phyloP scores from a whole-genome alignment of 768 basidiomycete genomes.

The Mycena rosella region DNA sequence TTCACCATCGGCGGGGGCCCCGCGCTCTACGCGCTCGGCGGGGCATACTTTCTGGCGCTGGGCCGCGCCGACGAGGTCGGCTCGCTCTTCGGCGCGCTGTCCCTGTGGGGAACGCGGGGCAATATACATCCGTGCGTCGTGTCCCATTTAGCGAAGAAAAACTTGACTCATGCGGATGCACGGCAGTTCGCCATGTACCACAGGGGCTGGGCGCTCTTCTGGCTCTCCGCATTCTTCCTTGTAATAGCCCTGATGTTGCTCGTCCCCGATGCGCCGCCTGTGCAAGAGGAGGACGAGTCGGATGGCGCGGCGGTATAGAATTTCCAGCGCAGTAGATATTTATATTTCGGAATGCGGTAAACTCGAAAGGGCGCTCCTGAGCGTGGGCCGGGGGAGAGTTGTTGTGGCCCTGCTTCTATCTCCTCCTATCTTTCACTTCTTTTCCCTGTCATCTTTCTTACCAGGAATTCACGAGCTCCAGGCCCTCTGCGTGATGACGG shows the following conservation, averaged over 20 bases:
- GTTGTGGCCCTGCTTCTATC: no score
- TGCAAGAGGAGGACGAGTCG: not conserved
- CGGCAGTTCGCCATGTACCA: slow-evolving; percentile 14
- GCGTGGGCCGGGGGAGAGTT: no score
- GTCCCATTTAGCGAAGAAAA: not conserved
- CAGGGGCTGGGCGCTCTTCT: slow-evolving; percentile 2
- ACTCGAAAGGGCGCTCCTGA: no score
- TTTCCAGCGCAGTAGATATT: no score
- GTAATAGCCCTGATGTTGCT: slow-evolving; percentile 12
- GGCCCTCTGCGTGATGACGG: no score
- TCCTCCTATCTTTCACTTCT: no score
- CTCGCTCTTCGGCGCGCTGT: slow-evolving; percentile 19
- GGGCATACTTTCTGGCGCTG: slow-evolving; percentile 4
- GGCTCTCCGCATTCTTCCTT: slow-evolving; percentile 6
- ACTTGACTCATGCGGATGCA: not conserved
- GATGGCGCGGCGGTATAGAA: no score
- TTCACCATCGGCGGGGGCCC: slow-evolving; percentile 1
- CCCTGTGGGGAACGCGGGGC: slow-evolving; percentile 20
- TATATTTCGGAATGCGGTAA: no score
- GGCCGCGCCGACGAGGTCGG: slow-evolving; percentile 17
- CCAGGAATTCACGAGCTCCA: no score
- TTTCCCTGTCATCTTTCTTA: no score
- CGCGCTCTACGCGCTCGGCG: slow-evolving; percentile 25
- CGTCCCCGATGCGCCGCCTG: slow-evolving; percentile 10
- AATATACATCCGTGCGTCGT: slow-evolving; percentile 8